Evolutionary conservation across 2,329 filamentous ascomycete species (phyloP), one percentile per base, ranked within the genome.

Genomic region (Parafenestella ontariensis): DNA sequence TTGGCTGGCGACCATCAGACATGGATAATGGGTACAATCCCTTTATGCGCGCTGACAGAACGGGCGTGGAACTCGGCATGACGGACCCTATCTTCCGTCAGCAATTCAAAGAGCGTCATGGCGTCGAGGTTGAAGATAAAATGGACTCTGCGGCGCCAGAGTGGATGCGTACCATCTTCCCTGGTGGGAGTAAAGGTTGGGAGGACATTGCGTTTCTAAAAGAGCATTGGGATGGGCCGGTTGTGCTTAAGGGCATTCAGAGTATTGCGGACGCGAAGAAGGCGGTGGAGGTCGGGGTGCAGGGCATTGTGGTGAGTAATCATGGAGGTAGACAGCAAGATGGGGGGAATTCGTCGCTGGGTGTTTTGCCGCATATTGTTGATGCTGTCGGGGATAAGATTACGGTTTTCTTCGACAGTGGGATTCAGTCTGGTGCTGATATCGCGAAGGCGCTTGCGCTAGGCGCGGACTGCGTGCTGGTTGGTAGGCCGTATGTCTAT

Each of bases 1-100:
- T 91, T 33, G 83, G 82, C 1, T 91, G 88, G 88, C 79, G 89
- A 37, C 88, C 87, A 0, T 79, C 78, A 0, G 88, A 90, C 64
- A 80, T 90, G n/a, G 87, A 89, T 56, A 80, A 81, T 11, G 85
- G 79, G 2, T 73, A 71, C 36, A 68, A 69, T 41, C 70, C 71
- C 0, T 70, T 73, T 43, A 48, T 73, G 29, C 56, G 61, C 9
- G 61, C 63, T 2, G 65, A 69, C 34, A 55, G 62, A 15, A 63
- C 84, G 9, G 88, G 88, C 2, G 82, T 84, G 46, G 78, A 83
- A 40, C 80, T 87, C 2, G 88, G 87, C 1, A 87, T 91, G 60
- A 81, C 81, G 1, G 89, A 92, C 66, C 87, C 88, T 0, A 85
- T 87, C 0, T 91, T 89, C 70, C 79, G 83, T 15, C 73, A 76